Conservation (phyloP, 2,329 filamentous ascomycete genomes). For the Aureobasidium subglaciale region DNA sequence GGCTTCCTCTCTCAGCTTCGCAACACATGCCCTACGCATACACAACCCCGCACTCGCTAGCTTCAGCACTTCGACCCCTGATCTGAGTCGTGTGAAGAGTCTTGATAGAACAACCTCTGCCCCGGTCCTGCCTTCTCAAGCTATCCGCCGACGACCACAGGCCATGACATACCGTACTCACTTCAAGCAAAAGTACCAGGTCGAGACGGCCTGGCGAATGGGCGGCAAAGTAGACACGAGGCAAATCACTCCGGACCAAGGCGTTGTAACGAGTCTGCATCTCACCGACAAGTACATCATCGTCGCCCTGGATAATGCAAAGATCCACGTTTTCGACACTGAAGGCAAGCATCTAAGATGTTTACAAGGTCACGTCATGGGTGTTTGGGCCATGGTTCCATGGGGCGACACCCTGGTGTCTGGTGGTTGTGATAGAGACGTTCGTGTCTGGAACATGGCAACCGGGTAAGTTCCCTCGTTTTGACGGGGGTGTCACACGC, state of each 20-base stretch:
- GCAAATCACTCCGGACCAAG: constrained; percentile 92
- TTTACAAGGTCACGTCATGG: constrained; percentile 94
- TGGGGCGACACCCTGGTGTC: constrained; percentile 94
- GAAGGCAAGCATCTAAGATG: constrained; percentile 83
- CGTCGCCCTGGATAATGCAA: constrained; percentile 93
- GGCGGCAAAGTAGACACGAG: constrained; percentile 77
- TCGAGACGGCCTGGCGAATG: constrained; percentile 93
- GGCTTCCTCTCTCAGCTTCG: constrained; percentile 8
- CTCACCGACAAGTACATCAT: constrained; percentile 95
- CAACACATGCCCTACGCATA: constrained; percentile 7
- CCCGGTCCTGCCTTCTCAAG: constrained; percentile 26
- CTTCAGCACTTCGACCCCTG: constrained; percentile 38
- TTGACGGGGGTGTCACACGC: neutral
- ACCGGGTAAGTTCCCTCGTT: constrained; percentile 60
- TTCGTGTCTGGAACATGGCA: constrained; percentile 91
- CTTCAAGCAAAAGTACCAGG: constrained; percentile 95
- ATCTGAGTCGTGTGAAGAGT: constrained; percentile 45
- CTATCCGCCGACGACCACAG: constrained; percentile 45
- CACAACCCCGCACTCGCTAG: constrained; percentile 21
- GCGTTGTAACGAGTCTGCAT: constrained; percentile 92
- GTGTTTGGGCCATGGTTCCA: constrained; percentile 98
- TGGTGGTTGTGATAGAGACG: constrained; percentile 92
- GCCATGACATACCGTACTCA: constrained; percentile 87
- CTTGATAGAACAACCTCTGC: constrained; percentile 44
- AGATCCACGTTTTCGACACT: constrained; percentile 96